Conservation (phyloP, 768 basidiomycete genomes). For the Nidularia sp. region DNA sequence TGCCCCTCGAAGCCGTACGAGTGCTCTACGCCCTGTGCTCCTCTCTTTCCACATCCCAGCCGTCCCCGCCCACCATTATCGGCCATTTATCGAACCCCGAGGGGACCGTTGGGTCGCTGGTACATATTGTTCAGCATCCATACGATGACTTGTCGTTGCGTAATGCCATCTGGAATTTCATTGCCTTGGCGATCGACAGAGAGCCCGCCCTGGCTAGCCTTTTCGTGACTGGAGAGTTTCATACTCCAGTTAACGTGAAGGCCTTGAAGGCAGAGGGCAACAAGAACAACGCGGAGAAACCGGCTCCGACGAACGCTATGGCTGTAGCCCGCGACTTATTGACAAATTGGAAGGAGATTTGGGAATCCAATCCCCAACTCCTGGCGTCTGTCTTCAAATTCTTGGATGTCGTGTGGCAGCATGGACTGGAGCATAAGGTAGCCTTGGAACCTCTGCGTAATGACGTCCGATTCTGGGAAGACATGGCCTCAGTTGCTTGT, state of each 20-base stretch:
- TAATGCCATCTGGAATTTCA: slow-evolving; percentile 79
- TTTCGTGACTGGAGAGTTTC: slow-evolving; percentile 73
- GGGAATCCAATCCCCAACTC: slow-evolving; percentile 74
- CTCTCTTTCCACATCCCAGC: slow-evolving; percentile 56
- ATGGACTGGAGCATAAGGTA: slow-evolving; percentile 67
- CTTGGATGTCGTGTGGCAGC: slow-evolving; percentile 75
- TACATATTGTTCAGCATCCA: slow-evolving; percentile 73
- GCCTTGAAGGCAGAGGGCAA: slow-evolving; percentile 30
- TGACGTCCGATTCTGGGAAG: slow-evolving; percentile 65
- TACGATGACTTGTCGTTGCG: slow-evolving; percentile 74
- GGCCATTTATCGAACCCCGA: slow-evolving; percentile 79
- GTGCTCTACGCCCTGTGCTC: slow-evolving; percentile 66
- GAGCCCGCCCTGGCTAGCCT: slow-evolving; percentile 83
- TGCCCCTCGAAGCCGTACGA: slow-evolving; percentile 64
- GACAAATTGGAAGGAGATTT: slow-evolving; percentile 66
- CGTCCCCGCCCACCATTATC: slow-evolving; percentile 68
- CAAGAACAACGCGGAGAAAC: slow-evolving; percentile 32
- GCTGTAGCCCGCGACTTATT: slow-evolving; percentile 65
- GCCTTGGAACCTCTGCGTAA: slow-evolving; percentile 53
- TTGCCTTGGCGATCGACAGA: slow-evolving; percentile 75
- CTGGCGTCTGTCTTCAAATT: slow-evolving; percentile 74
- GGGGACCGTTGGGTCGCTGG: slow-evolving; percentile 58
- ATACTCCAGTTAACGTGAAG: slow-evolving; percentile 36
- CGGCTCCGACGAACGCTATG: slow-evolving; percentile 55
- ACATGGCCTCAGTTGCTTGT: slow-evolving; percentile 57